Evolutionary conservation across 108 stramenopile genomes (phyloP), one percentile per base, ranked within the genome.

Genomic region (Bacterosira constricta): DNA sequence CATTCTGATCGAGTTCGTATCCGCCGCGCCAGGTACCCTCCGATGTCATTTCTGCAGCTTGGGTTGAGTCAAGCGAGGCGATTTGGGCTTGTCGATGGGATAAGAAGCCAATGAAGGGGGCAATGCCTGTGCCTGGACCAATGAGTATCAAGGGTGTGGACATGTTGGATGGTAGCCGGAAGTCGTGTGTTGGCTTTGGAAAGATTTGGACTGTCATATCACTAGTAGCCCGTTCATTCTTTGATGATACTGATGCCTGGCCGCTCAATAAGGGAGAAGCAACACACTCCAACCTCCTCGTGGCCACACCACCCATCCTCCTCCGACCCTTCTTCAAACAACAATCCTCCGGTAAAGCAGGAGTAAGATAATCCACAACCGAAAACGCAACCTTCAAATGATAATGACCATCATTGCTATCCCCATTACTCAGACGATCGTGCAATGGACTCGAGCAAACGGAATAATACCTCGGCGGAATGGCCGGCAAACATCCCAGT

Each of bases 121-220:
- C 98, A 26, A 99, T 88, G 10, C 99, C 99, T 4, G 99, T 99
- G 18, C 99, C 99, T 3, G 99, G 99, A 18, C 99, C 99, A 38
- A 99, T 88, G 63, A 99, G 80, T 39, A 99, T 77, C 23, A 99
- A 63, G 2, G 98, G 97, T 20, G 78, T 86, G 7, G 72, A 57
- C 6, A 91, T 69, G 6, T 83, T 61, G 0, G 65, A 44, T 12
- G 99, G 98, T 17, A 96, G 68, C 13, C 76, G 83, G 79, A 99
- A 99, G 17, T 94, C 91, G 9, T 69, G 80, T 4, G 93, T 84
- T 18, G 90, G 91, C 32, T 95, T 92, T 1, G 94, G 93, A 56
- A 95, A 96, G 45, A 97, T 90, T 41, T 74, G 66, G n/a, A 97
- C 11, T 18, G 20, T 25, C 25, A 29, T 12, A 31, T 23, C 3